Evolutionary conservation across 129 eudicot genomes (phyloP), one percentile per base, ranked within the genome.

Genomic region (Artemisia tridentata): DNA sequence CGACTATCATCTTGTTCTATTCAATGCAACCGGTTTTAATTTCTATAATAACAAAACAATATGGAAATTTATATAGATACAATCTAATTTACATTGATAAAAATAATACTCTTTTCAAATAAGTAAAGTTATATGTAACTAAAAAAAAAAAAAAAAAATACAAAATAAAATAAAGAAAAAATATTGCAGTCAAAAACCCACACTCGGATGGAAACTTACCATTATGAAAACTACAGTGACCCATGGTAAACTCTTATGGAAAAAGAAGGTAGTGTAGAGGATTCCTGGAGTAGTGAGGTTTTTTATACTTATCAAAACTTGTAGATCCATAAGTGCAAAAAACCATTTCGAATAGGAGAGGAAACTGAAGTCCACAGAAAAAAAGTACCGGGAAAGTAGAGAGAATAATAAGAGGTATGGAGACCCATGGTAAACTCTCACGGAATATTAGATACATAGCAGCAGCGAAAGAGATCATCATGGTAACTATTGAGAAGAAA

Each of bases 391-490:
- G 87, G 2, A 82, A 18, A n/a, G 66, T 21, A 6, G 91, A 73
- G 21, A 83, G 45, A 38, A 82, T 3, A 15, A 78, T 69, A 50
- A 86, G 78, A 1, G 85, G 85, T 73, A 76, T 65, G 4, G 77
- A 65, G 18, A 86, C 79, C 91, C 91, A 86, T 3, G 76, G 14
- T 21, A 82, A 10, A 11, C 62, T 48, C 57, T 74, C 56, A 57
- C 72, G 79, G 14, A 86, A 68, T 60, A 74, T 78, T 41, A 86
- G 68, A 58, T 65, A 80, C 49, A 86, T 46, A 0, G 91, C 72
- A 11, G 91, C 68, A 0, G 83, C 85, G 56, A 86, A 86, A 1
- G 87, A 71, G 8, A 79, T 34, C 87, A 82, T 79, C 91, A 86
- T 86, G 66, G 83, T 82, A 27, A 78, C 81, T 14, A 86, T 74